Conservation (phyloP, 192 early-diverging fungal genomes). For the Mortierella antarctica region DNA sequence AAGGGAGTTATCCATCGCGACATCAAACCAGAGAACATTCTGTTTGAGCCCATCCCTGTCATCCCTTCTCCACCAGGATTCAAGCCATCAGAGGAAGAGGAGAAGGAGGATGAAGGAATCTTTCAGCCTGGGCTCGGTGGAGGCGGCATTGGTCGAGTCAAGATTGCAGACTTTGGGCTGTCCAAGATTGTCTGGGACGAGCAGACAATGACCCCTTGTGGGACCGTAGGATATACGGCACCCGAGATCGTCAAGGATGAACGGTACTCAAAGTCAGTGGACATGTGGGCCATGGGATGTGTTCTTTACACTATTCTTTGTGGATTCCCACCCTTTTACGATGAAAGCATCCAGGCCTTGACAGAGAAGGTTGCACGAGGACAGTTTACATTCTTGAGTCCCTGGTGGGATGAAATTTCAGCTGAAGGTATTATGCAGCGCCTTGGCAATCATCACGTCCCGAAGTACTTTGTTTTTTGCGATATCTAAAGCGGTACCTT, state of each 20-base stretch:
- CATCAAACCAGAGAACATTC: conserved; percentile 94
- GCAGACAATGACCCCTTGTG: conserved; percentile 89
- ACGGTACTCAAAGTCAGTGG: conserved; percentile 84
- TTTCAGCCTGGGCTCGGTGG: conserved; percentile 81
- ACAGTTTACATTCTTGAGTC: conserved; percentile 84
- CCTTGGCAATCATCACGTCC: no score
- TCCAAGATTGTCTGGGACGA: conserved; percentile 89
- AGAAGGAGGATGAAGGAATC: conserved; percentile 78
- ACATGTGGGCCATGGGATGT: conserved; percentile 91
- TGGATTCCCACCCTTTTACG: conserved; percentile 88
- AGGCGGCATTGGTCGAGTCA: conserved; percentile 85
- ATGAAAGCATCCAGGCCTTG: conserved; percentile 79
- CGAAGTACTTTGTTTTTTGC: no score
- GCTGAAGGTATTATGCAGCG: conserved; percentile 54
- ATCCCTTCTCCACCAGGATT: conserved; percentile 57
- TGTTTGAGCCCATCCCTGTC: conserved; percentile 78
- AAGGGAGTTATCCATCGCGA: conserved; percentile 87
- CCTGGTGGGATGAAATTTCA: conserved; percentile 93
- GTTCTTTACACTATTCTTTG: conserved; percentile 86
- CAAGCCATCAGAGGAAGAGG: conserved; percentile 65
- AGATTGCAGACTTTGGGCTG: conserved; percentile 91
- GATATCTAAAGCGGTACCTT: neutral
- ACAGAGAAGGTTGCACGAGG: conserved; percentile 89
- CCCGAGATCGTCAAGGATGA: conserved; percentile 90
- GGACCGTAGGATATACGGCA: conserved; percentile 93